Base-by-base conservation (phyloP, 345 rosid species). In the Boechera retrofracta region DNA sequence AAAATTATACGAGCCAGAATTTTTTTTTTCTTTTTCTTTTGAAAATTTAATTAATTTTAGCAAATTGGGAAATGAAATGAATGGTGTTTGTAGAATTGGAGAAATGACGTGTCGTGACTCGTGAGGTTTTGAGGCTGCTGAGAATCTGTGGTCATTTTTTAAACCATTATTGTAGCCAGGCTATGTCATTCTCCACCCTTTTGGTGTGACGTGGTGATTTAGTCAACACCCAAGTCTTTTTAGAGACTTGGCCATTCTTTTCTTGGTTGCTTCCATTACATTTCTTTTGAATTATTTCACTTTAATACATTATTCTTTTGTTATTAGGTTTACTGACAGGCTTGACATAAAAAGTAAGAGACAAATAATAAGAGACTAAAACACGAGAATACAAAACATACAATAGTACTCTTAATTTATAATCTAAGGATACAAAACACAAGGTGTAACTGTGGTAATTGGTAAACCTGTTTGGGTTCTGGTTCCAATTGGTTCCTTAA, bases 171-270 rank as follows among this genome's bases (percentile, higher is more conserved):
- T 47, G 21, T 36, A 39, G 70, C 56, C 24, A 21, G 15, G 56
- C 48, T 48, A 62, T 49, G 31, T 51, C 74, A 41, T 8, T 52
- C 45, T 69, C 32, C 62, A 41, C 52, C 21, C 26, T 42, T 58
- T 41, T 41, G 8, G 24, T 64, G 72, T 77, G 28, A 77, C 81
- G 81, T 77, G 77, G 81, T 47, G 54, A 36, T 58, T 65, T 56
- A 49, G 81, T 77, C 81, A 71, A 77, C 81, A 71, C 71, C 2
- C 18, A 35, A 38, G 65, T 64, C 71, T 77, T 53, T 68, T 59
- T 9, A 29, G 5, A 10, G 7, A 11, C 36, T 33, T 33, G 71
- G 41, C 65, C 49, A 4, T 26, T 18, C 10, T 48, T 9, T 5
- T 8, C 15, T 72, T 6, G 7, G 42, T 63, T 73, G 55, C 5